phyloP scores from a whole-genome alignment of 108 stramenopile species.

The Asterionellopsis glacialis region DNA sequence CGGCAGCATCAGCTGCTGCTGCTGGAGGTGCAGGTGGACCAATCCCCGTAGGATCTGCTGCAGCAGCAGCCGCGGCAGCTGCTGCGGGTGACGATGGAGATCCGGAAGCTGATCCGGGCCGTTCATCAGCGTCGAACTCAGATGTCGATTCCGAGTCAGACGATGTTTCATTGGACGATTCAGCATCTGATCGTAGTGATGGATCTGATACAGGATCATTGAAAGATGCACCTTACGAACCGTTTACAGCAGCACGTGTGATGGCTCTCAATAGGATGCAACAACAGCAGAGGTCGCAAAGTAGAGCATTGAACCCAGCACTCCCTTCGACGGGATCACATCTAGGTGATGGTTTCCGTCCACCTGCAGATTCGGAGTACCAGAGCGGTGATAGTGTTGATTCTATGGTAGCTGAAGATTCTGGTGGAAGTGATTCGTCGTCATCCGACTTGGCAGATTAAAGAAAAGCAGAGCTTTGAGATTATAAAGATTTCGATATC shows the following conservation, averaged over 20 bases:
- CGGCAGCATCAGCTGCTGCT: neutral
- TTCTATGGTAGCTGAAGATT: slow-evolving; percentile 44
- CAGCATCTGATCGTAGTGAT: slow-evolving; percentile 62
- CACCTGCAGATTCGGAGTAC: slow-evolving; percentile 38
- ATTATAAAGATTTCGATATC: too few species aligned
- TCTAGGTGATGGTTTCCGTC: slow-evolving; percentile 26
- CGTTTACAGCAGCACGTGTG: slow-evolving; percentile 46
- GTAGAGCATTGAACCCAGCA: slow-evolving; percentile 7
- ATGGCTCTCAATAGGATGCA: slow-evolving; percentile 55
- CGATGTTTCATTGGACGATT: slow-evolving; percentile 61
- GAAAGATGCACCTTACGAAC: slow-evolving; percentile 22
- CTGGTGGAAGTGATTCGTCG: slow-evolving; percentile 55
- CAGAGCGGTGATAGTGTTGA: slow-evolving; percentile 49
- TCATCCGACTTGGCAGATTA: slow-evolving; percentile 43
- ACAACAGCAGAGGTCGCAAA: slow-evolving; percentile 45
- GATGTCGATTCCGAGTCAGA: slow-evolving; percentile 57
- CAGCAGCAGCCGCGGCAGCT: neutral
- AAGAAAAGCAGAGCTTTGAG: too few species aligned
- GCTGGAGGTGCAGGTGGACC: neutral
- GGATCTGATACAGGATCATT: slow-evolving; percentile 37
- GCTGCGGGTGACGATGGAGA: neutral
- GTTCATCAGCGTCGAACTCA: slow-evolving; percentile 52
- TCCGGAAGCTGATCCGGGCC: too few species aligned
- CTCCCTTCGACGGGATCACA: slow-evolving; percentile 7
- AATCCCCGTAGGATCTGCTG: neutral